Base-by-base conservation (phyloP, 208 protist species). In the Entamoeba invadens region DNA sequence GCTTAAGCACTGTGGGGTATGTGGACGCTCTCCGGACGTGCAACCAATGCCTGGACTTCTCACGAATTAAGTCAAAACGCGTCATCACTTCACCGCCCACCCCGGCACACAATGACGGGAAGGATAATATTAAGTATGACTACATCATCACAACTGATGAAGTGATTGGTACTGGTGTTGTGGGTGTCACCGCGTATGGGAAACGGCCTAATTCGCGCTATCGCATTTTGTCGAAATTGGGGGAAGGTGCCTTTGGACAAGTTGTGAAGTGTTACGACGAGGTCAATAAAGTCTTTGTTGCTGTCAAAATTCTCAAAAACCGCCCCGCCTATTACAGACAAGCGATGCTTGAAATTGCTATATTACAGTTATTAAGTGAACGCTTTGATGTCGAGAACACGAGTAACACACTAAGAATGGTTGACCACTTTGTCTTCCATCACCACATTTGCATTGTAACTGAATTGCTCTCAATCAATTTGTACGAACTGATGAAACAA, bases 201-300 rank as follows among this genome's bases (percentile, higher is more conserved):
- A n/a, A n/a, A 77, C 25, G 38, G 38, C 38, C 57, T 42, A 18
- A 77, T 42, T 42, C 57, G 25, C 45, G 42, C n/a, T 93, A 93
- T 21, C 18, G 50, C n/a, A 4, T 93, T 8, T 4, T 45, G n/a
- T n/a, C 3, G 10, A 35, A n/a, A 25, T 35, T 93, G 38, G 98
- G 98, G 25, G 96, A 97, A 47, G 98, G 98, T 31, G 97, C 96
- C 0, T 98, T 98, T 94, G 97, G 98, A 57, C 97, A 98, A 77
- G 97, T 98, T 38, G 87, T 97, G 3, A 97, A 97, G 44, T 91
- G 45, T 42, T 72, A 87, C 10, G 95, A 96, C 51, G 42, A 95
- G 44, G 91, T 77, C 8, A 51, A 21, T 45, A 35, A 93, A 8
- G 4, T 16, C 12, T 46, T 68, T 12, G 92, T 94, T 35, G 95